phyloP scores from a whole-genome alignment of 805 yeast species.

The Zygosaccharomyces siamensis region DNA sequence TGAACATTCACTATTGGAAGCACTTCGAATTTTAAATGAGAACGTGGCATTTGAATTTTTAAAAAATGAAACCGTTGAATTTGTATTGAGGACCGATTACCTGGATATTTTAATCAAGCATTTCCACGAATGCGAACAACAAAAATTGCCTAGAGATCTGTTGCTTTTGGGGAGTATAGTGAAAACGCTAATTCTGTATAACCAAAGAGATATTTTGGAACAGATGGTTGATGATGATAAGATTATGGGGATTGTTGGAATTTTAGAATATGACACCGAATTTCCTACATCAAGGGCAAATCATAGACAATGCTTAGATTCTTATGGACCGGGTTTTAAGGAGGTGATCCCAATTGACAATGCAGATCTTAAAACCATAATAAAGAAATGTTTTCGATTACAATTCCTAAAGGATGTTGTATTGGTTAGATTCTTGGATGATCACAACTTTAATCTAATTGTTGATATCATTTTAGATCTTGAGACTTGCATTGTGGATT shows the following conservation, averaged over 20 bases:
- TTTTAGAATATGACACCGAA: slow-evolving; percentile 86
- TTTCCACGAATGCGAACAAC: slow-evolving; percentile 54
- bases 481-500: slow-evolving; percentile 33
- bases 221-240: slow-evolving; percentile 48
- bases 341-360: slow-evolving; percentile 64
- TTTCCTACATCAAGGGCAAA: slow-evolving; percentile 76
- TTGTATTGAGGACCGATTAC: slow-evolving; percentile 50
- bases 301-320: slow-evolving; percentile 62
- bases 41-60: slow-evolving; percentile 54
- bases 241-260: slow-evolving; percentile 63
- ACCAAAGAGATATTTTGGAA: slow-evolving; percentile 61
- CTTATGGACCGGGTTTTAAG: slow-evolving; percentile 48
- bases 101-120: slow-evolving; percentile 46
- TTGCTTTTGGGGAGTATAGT: slow-evolving; percentile 68
- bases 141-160: slow-evolving; percentile 49
- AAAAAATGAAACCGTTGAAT: slow-evolving; percentile 57
- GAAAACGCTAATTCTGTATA: slow-evolving; percentile 65
- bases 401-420: slow-evolving; percentile 86
- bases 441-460: slow-evolving; percentile 63
- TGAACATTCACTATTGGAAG: slow-evolving; percentile 43
- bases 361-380: slow-evolving; percentile 45
- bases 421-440: slow-evolving; percentile 76
- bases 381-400: slow-evolving; percentile 69
- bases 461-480: slow-evolving; percentile 38
- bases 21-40: slow-evolving; percentile 54